Percentiles rank a stretch among this genome's conserved stretches.
phyloP scores from a whole-genome alignment of 192 early-diverging fungal species.

The Linderina pennispora region DNA sequence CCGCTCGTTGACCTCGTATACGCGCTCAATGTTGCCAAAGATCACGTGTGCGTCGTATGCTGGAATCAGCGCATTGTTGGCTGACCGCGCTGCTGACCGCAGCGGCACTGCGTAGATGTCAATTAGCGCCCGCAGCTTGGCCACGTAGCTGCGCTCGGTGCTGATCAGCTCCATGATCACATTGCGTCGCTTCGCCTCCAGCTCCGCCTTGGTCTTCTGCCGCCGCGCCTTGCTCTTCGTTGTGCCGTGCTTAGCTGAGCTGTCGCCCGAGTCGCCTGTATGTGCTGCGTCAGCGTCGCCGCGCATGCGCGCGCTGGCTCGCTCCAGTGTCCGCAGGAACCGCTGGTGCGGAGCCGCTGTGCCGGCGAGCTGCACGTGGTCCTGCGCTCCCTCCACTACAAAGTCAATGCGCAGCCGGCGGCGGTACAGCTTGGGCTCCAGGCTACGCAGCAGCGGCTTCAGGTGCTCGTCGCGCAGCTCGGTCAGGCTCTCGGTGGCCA shows the following conservation, averaged over 20 bases:
- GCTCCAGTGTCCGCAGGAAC: constrained; percentile 41
- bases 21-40: constrained; percentile 58
- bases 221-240: background rate
- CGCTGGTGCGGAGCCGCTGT: constrained; percentile 33
- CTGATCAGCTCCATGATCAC: constrained; percentile 54
- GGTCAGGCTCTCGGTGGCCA: constrained; percentile 43
- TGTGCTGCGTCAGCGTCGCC: constrained; percentile 17
- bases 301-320: constrained; percentile 30
- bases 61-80: constrained; percentile 50
- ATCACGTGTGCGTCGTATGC: constrained; percentile 54
- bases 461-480: constrained; percentile 47
- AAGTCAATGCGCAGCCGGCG: constrained; percentile 44
- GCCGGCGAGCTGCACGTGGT: constrained; percentile 14
- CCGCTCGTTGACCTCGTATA: constrained; percentile 47
- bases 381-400: constrained; percentile 32
- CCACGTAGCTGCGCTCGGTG: constrained; percentile 58
- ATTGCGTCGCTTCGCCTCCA: constrained; percentile 44
- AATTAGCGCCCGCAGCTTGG: constrained; percentile 50
- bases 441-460: constrained; percentile 45
- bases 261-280: constrained; percentile 16
- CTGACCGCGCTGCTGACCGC: constrained; percentile 44
- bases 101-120: constrained; percentile 52
- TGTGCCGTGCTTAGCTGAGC: constrained; percentile 7
- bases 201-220: constrained; percentile 34
- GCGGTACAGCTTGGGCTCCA: constrained; percentile 45